Base-by-base conservation (phyloP, 2,329 filamentous ascomycete genomes). In the Fusarium robinianum region DNA sequence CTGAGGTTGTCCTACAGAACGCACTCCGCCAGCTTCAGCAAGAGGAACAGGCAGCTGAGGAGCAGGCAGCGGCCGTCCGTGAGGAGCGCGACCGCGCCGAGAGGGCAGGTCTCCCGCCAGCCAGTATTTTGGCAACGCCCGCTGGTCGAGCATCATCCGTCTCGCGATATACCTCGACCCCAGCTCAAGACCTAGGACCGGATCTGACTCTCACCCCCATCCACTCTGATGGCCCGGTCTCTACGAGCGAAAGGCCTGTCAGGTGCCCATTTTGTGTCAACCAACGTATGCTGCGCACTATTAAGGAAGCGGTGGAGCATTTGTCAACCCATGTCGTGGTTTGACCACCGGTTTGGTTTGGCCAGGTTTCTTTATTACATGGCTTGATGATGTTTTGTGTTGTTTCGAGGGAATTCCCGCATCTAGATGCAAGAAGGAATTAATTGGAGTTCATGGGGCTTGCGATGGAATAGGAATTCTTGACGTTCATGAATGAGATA, bases 281-380 rank as follows among this genome's bases (percentile, higher is more conserved):
- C 53, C 76, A 80, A 55, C 72, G 80, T 5, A 80, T 83, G 78
- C 69, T 83, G 37, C 70, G 79, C 12, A 78, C 73, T 1, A 79
- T 83, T 31, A 82, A 80, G 63, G 80, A 83, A 60, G 78, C 80
- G 5, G 79, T 83, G 3, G 80, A 83, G 61, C 80, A 83, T 58
- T 70, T 83, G 72, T 79, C 79, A 8, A 81, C 78, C 3, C 80
- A 83, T 48, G 80, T 83, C 5, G 74, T 82, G 10, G 77, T 83
- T 12, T 61, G 26, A 57, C 29, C 19, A 26, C 26, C 27, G 18
- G 3, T 12, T 21, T 19, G 21, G 22, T 25, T 35, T 15, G 14
- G 34, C 6, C 7, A 10, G 15, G 8, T 18, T 7, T 16, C 6
- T 9, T 23, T 21, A 18, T 12, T 16, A 24, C 26, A 17, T 32